A percentile compares a stretch with the other conserved stretches of the same genome.
Conservation (phyloP, 129 eudicot genomes). For the Chrysanthemum lavandulifolium region DNA sequence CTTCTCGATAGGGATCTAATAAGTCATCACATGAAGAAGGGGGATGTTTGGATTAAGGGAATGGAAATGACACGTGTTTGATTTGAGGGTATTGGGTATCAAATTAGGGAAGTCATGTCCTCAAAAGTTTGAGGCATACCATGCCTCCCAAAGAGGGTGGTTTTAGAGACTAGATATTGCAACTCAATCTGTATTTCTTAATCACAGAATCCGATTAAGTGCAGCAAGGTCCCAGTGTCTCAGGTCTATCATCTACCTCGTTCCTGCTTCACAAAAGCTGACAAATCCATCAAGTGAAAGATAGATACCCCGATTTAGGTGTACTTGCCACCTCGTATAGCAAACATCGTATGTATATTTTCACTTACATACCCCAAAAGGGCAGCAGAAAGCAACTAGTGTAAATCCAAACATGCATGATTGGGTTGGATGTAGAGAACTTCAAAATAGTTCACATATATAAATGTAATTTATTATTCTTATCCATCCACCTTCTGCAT, state of each 20-base stretch:
- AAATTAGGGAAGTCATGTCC: background rate
- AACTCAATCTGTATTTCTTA: background rate
- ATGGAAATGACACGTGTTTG: too few species aligned
- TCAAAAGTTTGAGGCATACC: too few species aligned
- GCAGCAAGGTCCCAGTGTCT: background rate
- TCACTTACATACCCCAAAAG: too few species aligned
- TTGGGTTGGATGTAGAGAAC: background rate
- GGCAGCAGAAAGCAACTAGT: too few species aligned
- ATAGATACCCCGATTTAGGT: too few species aligned
- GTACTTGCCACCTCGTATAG: too few species aligned
- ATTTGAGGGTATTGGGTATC: too few species aligned
- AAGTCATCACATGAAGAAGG: constrained; percentile 11
- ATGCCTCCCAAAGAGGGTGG: too few species aligned
- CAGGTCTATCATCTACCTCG: background rate
- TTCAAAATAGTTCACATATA: background rate
- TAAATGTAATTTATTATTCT: background rate
- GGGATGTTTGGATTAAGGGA: too few species aligned
- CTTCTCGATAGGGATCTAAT: background rate
- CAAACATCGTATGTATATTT: too few species aligned
- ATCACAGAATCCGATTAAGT: background rate
- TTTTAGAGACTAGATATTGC: background rate
- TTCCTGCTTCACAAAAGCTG: constrained; percentile 16
- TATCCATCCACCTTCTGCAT: constrained; percentile 15
- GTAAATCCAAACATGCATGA: constrained; percentile 2
- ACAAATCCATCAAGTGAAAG: constrained; percentile 13